phyloP scores from a whole-genome alignment of 345 rosid species.

The Kandelia obovata region DNA sequence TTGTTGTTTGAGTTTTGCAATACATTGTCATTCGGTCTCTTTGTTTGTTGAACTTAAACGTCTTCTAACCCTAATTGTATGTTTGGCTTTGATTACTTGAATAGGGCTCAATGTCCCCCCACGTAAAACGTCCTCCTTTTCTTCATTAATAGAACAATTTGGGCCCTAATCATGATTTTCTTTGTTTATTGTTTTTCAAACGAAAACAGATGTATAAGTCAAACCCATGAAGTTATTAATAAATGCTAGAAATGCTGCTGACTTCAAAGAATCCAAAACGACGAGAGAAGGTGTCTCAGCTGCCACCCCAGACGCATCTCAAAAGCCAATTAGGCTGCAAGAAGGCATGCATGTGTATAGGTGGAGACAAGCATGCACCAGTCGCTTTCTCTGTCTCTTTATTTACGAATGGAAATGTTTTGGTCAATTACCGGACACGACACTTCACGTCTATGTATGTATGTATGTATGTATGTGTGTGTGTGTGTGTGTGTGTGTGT shows the following conservation, averaged over 20 bases:
- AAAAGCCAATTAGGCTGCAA: not conserved
- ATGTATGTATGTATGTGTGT: not conserved
- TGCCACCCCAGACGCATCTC: not conserved
- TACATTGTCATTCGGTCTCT: too few relatives aligned
- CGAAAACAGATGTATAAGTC: too few relatives aligned
- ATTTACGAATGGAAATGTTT: not conserved
- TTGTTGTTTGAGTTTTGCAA: too few relatives aligned
- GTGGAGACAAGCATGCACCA: constrained; percentile 7
- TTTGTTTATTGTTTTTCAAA: too few relatives aligned
- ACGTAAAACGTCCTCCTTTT: too few relatives aligned
- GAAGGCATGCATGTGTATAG: not conserved
- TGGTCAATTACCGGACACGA: not conserved
- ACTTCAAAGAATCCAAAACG: not conserved
- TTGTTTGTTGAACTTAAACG: too few relatives aligned
- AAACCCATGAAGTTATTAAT: too few relatives aligned
- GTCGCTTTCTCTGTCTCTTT: not conserved
- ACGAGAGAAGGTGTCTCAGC: not conserved
- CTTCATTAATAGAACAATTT: too few relatives aligned
- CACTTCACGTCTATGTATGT: not conserved
- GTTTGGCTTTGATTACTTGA: too few relatives aligned
- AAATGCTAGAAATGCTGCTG: constrained; percentile 7
- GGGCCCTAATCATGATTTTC: too few relatives aligned
- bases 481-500: not conserved
- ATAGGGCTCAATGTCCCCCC: too few relatives aligned
- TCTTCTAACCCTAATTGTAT: too few relatives aligned